These are phyloP conservation scores for Raphanus hybrid DNA, from an alignment of 441 rosid species.

Conservation along the genomic window DNA sequence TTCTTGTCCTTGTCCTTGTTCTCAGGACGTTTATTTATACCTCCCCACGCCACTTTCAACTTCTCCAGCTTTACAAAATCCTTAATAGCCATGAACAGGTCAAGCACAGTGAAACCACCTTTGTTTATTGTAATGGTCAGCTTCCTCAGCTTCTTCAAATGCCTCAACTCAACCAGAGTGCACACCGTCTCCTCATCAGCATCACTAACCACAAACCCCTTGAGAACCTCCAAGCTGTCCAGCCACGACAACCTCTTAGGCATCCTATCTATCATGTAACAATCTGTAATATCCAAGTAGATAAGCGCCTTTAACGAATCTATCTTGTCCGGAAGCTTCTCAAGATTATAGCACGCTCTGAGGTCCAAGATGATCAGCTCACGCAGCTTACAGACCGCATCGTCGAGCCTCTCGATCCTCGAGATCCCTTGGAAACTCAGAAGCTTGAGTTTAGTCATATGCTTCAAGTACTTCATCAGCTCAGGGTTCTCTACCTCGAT, in stretches of 20 bases:
- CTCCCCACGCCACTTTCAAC: too few species aligned
- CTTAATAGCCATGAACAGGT: too few species aligned
- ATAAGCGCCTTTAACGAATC: constrained; percentile 47
- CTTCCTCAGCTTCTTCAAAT: too few species aligned
- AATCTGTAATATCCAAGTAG: constrained; percentile 59
- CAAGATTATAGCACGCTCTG: constrained; percentile 59
- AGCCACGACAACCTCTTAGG: constrained; percentile 52
- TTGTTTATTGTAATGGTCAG: too few species aligned
- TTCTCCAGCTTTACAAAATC: too few species aligned
- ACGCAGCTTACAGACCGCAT: constrained; percentile 42
- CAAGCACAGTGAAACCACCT: too few species aligned
- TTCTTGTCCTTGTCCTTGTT: too few species aligned
- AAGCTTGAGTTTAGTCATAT: constrained; percentile 47
- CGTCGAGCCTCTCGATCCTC: constrained; percentile 49
- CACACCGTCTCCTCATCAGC: not conserved
- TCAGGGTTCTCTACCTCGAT: constrained; percentile 56
- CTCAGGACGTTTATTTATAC: too few species aligned
- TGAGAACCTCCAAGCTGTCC: constrained; percentile 48
- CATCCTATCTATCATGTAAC: constrained; percentile 55
- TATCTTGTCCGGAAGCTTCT: constrained; percentile 57
- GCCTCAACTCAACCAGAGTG: too few species aligned
- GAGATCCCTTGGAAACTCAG: constrained; percentile 66
- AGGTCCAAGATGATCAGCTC: constrained; percentile 59
- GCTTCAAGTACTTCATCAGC: constrained; percentile 49
- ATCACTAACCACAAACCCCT: constrained; percentile 55